Evolutionary conservation across 352 stramenopile genomes (phyloP).

Genomic region (Globisporangium irregulare): DNA sequence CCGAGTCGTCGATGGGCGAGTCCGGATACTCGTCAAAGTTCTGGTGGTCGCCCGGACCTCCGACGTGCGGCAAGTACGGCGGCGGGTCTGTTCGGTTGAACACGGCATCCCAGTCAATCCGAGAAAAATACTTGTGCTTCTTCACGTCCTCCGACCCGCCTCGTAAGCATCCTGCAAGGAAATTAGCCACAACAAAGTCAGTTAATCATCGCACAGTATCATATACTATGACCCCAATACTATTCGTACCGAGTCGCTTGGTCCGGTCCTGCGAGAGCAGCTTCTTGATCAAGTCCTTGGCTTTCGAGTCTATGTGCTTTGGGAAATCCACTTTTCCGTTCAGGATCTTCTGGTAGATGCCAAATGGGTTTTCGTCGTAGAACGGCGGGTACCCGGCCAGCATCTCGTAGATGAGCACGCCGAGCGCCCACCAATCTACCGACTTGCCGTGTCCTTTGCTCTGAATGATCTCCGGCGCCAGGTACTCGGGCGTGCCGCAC

Average conservation of each 20-base stretch:
- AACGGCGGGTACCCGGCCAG: conserved; percentile 88
- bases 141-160: conserved; percentile 88
- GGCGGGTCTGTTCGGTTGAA: conserved; percentile 67
- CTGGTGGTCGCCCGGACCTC: conserved; percentile 83
- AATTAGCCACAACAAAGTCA: background rate
- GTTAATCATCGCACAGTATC: background rate
- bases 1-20: conserved; percentile 81
- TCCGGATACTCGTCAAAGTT: conserved; percentile 95
- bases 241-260: conserved; percentile 70
- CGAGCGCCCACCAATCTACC: conserved; percentile 92
- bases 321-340: conserved; percentile 90
- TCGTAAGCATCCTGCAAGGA: conserved; percentile 81
- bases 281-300: conserved; percentile 91
- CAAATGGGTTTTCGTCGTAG: conserved; percentile 92
- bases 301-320: conserved; percentile 87
- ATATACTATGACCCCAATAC: background rate
- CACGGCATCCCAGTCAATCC: conserved; percentile 83
- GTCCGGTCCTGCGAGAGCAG: conserved; percentile 87
- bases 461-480: conserved; percentile 92
- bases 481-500: conserved; percentile 92
- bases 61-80: conserved; percentile 85
- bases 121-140: conserved; percentile 92
- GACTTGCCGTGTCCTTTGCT: conserved; percentile 88
- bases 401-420: conserved; percentile 92
- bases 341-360: conserved; percentile 94